Evolutionary conservation across 2,329 filamentous ascomycete species (phyloP).

Genomic region (Hymenoscyphus fraxineus): DNA sequence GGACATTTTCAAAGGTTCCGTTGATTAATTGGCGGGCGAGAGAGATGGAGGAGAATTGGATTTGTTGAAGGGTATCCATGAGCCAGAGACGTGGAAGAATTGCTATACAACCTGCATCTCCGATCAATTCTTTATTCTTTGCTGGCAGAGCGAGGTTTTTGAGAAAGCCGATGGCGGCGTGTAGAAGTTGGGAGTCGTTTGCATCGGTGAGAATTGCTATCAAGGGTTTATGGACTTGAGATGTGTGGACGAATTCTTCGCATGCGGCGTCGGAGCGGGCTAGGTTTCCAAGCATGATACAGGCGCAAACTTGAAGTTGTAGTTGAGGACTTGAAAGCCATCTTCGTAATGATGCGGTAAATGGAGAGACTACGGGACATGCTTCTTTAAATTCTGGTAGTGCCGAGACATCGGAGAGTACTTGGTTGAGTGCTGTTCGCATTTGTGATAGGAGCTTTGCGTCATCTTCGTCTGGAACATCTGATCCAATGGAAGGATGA

Average conservation of each 20-base stretch:
- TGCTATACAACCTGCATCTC: slow-evolving; percentile 44
- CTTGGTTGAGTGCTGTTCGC: slow-evolving; percentile 47
- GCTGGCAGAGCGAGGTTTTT: slow-evolving; percentile 61
- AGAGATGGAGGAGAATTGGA: slow-evolving; percentile 58
- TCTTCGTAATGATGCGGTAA: slow-evolving; percentile 42
- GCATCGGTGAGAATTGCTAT: slow-evolving; percentile 43
- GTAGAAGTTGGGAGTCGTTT: slow-evolving; percentile 49
- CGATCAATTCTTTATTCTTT: slow-evolving; percentile 51
- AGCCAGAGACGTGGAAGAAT: slow-evolving; percentile 53
- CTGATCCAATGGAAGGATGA: slow-evolving; percentile 25
- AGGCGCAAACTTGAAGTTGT: slow-evolving; percentile 53
- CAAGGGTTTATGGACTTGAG: slow-evolving; percentile 44
- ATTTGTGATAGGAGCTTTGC: slow-evolving; percentile 49
- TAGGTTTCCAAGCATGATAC: slow-evolving; percentile 59
- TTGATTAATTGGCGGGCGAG: slow-evolving; percentile 54
- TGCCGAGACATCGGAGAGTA: slow-evolving; percentile 49
- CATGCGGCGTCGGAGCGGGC: slow-evolving; percentile 55
- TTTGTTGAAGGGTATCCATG: slow-evolving; percentile 50
- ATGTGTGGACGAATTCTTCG: slow-evolving; percentile 45
- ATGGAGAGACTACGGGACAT: slow-evolving; percentile 42
- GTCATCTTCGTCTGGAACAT: slow-evolving; percentile 37
- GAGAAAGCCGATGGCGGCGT: slow-evolving; percentile 56
- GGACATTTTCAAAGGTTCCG: slow-evolving; percentile 50
- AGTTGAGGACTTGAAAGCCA: slow-evolving; percentile 44
- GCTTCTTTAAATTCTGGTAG: slow-evolving; percentile 43